These are phyloP conservation scores for Epichloe festucae DNA, from an alignment of 2,329 filamentous ascomycete genomes.

Conservation along the genomic window DNA sequence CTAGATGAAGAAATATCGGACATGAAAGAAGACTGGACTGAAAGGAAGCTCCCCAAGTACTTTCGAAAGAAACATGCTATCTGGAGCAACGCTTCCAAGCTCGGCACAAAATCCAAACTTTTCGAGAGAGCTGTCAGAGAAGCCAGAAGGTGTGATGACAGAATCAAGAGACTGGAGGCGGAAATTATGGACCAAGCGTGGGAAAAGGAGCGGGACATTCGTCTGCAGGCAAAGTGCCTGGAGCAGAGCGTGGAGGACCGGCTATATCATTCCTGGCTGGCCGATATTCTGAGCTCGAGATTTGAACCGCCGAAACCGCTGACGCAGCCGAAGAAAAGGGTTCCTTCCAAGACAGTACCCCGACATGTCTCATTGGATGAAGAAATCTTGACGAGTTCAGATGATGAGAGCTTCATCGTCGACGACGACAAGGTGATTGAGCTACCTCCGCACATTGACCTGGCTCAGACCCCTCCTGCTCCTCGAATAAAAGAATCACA, in stretches of 20 bases:
- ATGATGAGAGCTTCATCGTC: conserved; percentile 39
- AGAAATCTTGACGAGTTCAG: conserved; percentile 38
- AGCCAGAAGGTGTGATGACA: conserved; percentile 30
- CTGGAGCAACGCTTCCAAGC: conserved; percentile 45
- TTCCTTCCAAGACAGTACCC: not conserved
- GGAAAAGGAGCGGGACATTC: conserved; percentile 37
- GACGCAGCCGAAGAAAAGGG: conserved; percentile 10
- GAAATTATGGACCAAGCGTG: conserved; percentile 42
- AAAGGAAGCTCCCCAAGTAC: conserved; percentile 41
- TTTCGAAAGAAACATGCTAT: conserved; percentile 42
- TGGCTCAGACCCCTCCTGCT: not conserved
- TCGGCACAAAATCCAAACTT: conserved; percentile 21
- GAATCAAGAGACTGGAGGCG: conserved; percentile 41
- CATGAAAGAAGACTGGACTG: conserved; percentile 42
- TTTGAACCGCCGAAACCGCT: conserved; percentile 24
- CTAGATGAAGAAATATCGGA: conserved; percentile 41
- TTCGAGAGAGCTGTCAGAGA: conserved; percentile 30
- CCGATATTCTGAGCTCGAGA: conserved; percentile 31
- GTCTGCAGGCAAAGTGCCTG: conserved; percentile 42
- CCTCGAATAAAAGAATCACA: not conserved
- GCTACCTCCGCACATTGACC: not conserved
- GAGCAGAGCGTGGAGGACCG: conserved; percentile 53
- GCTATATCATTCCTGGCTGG: conserved; percentile 37
- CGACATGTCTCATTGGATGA: conserved; percentile 20
- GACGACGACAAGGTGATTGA: not conserved